Conservation (phyloP, 345 rosid genomes). For the Euphorbia tirucalli region DNA sequence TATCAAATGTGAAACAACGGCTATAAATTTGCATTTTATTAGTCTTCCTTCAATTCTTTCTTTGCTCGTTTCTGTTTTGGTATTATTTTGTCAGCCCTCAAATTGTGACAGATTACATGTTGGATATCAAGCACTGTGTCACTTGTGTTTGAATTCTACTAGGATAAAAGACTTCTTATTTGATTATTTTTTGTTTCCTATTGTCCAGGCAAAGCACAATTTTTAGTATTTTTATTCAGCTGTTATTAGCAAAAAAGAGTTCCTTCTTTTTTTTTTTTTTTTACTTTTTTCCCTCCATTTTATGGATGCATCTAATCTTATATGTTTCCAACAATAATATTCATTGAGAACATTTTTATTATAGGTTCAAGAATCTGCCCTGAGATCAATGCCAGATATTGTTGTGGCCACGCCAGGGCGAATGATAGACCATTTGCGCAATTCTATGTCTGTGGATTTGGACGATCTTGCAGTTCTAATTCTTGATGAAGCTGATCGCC, state of each 20-base stretch:
- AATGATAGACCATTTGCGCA: conserved; percentile 94
- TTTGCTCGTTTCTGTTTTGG: not conserved
- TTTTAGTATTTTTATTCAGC: no score
- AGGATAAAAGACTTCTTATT: not conserved
- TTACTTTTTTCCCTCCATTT: not conserved
- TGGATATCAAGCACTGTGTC: not conserved
- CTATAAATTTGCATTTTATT: not conserved
- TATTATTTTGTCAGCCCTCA: not conserved
- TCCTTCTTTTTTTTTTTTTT: no score
- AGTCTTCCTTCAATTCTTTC: not conserved
- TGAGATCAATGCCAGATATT: conserved; percentile 93
- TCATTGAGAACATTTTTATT: conserved; percentile 13
- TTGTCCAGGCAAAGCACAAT: no score
- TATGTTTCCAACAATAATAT: not conserved
- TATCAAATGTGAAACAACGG: not conserved
- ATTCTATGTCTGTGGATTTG: conserved; percentile 87
- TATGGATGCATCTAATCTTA: not conserved
- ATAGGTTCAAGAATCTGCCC: conserved; percentile 84
- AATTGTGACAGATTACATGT: not conserved
- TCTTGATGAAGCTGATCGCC: conserved; percentile 97
- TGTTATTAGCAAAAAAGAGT: no score
- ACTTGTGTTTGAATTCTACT: not conserved
- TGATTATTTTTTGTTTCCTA: no score
- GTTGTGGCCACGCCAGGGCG: conserved; percentile 99
- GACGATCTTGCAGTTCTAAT: conserved; percentile 92